Base-by-base conservation (phyloP, 805 yeast species). In the Lipomyces yamanashiensis region DNA sequence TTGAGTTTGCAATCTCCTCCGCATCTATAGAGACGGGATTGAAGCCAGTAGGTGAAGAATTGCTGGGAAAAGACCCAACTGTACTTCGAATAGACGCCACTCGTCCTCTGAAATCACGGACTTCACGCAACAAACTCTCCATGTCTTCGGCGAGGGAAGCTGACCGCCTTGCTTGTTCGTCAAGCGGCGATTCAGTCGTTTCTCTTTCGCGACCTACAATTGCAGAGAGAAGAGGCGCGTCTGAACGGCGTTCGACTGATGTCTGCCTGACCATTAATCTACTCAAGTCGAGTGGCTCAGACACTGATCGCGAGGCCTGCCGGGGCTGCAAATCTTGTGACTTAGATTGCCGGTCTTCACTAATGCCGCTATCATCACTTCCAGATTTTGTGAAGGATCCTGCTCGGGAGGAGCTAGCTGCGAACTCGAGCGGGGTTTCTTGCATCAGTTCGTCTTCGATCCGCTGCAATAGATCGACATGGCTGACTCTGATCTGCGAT, bases 401-500 rank as follows among this genome's bases (percentile, higher is more conserved):
- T 15, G 57, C 36, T 19, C 48, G 34, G 8, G 48, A 39, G 19
- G 55, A 21, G 36, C 58, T 23, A 7, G 50, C 19, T n/a, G 62
- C 50, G 33, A 54, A 52, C 21, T 58, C 66, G 36, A 62, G 54
- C 15, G 68, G 63, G 19, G 41, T 53, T 21, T 64, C 68, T 28
- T 43, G 53, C 65, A 64, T 54, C 19, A 64, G 52, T 19, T 64
- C 62, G 48, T 57, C 48, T 37, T 64, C 68, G 34, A 64, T 64
- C 43, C 57, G 63, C 34, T 58, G 61, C 23, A 64, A 41, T n/a
- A 64, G 54, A 7, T 64, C 68, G 13, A 45, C 60, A 21, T 62
- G 66, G 49, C 57, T 48, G 39, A 34, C 49, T 7, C 49, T 43
- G 47, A 8, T 43, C 21, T 43, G 17, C 2, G 47, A 43, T n/a